Evolutionary conservation across 768 basidiomycete genomes (phyloP).

Genomic region (Chlorophyllum brunneum): DNA sequence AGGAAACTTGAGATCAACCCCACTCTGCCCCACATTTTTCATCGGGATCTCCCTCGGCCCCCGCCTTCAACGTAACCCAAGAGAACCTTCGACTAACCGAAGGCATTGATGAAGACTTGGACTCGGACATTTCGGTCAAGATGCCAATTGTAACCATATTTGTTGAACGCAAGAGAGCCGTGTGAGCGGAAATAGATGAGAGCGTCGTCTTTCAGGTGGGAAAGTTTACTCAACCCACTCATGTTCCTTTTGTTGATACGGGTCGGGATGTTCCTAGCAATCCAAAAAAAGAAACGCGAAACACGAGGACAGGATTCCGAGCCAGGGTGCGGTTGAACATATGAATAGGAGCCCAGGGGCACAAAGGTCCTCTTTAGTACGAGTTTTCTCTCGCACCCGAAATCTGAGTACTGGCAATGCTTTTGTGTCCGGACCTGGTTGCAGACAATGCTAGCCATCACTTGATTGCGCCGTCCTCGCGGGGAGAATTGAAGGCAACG

Average conservation of each 20-base stretch:
- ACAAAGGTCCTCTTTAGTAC: no score
- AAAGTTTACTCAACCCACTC: not conserved
- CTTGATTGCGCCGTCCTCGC: no score
- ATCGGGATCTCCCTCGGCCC: not conserved
- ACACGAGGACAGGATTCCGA: slow-evolving; percentile 3
- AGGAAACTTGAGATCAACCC: not conserved
- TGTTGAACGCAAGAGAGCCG: not conserved
- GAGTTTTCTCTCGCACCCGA: no score
- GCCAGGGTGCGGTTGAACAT: slow-evolving; percentile 1
- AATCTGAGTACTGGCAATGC: no score
- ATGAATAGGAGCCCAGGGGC: slow-evolving; percentile 6
- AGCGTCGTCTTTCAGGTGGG: not conserved
- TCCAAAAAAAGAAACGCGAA: slow-evolving; percentile 9
- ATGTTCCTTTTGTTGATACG: not conserved
- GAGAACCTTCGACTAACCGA: not conserved
- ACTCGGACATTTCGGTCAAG: slow-evolving; percentile 4
- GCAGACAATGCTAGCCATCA: no score
- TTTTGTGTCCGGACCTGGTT: no score
- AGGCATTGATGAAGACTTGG: no score
- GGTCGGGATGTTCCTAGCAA: not conserved
- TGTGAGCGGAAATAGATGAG: not conserved
- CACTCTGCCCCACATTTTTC: not conserved
- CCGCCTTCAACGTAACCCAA: no score
- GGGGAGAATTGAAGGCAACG: no score
- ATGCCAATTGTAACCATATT: no score